Base-by-base conservation (phyloP, 345 rosid genomes). In the Mercurialis annua region DNA sequence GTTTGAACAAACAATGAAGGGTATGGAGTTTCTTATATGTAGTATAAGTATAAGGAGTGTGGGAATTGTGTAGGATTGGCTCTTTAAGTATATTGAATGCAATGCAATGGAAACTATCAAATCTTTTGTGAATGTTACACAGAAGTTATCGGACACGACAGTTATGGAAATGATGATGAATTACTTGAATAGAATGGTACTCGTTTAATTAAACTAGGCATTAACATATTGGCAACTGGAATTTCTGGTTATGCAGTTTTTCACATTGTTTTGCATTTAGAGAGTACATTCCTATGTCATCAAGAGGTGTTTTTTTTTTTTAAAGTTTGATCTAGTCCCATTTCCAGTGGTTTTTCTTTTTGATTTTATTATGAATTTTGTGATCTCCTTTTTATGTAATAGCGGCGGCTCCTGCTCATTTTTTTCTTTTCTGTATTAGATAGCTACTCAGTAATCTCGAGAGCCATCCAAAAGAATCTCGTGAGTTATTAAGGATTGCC, bases 361-460 rank as follows among this genome's bases (percentile, higher is more conserved):
- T 31, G 4, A 4, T 21, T 42, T 34, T 20, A 16, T 31, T 31
- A 57, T 68, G 12, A 21, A 6, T 10, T 44, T 57, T 67, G 14
- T 57, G 1, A 5, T 67, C 12, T 44, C 5, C 30, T 62, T 33
- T 36, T 44, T 34, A 16, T 21, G 10, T 67, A 42, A 30, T 31
- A 5, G 31, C 18, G 38, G 34, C 21, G 18, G 33, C 42, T 26
- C 4, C 44, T 24, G 29, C 40, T 55, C 63, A 54, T 34, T 62
- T 33, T 46, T 18, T 58, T 71, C 51, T 31, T 63, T 43, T 56
- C 69, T 71, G 47, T 30, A 16, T 21, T 65, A 48, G 43, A 71
- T 68, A 72, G 75, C 31, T 72, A 66, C 68, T 62, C 38, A 1
- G 49, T 59, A 59, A 21, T 72, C 29, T 72, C 56, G 23, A 51